These are phyloP conservation scores for Trypanosoma avium DNA, from an alignment of 208 protist species.

Conservation along the genomic window DNA sequence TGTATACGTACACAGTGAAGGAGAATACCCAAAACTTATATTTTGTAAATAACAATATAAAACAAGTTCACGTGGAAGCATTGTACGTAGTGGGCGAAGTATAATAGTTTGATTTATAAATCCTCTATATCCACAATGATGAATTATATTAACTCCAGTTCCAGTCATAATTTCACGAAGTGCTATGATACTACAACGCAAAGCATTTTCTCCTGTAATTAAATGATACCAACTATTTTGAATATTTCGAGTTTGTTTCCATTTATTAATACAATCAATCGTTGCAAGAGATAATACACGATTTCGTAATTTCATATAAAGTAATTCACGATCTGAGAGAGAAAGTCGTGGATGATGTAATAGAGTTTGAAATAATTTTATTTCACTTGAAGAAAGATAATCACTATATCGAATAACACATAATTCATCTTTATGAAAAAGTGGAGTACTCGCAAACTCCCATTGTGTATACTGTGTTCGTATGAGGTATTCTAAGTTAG, in stretches of 20 bases:
- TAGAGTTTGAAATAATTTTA: conserved; percentile 30
- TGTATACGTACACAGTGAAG: conserved; percentile 48
- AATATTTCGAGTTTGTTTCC: background rate
- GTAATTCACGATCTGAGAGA: conserved; percentile 53
- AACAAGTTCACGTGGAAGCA: conserved; percentile 71
- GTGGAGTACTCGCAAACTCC: conserved; percentile 24
- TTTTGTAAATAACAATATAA: conserved; percentile 52
- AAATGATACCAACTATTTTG: conserved; percentile 34
- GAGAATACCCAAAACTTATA: conserved; percentile 52
- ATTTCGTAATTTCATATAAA: conserved; percentile 48
- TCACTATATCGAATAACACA: conserved; percentile 62
- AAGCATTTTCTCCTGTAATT: conserved; percentile 60
- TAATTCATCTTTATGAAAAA: conserved; percentile 46
- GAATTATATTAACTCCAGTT: conserved; percentile 39
- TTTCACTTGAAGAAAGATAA: conserved; percentile 33
- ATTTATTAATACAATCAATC: conserved; percentile 24
- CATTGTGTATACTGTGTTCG: conserved; percentile 37
- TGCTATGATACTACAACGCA: conserved; percentile 39
- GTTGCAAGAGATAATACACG: conserved; percentile 43
- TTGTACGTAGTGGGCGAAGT: conserved; percentile 54
- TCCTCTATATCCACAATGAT: conserved; percentile 44
- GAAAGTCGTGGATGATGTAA: conserved; percentile 50
- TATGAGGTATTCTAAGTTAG: conserved; percentile 31
- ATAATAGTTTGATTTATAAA: conserved; percentile 40
- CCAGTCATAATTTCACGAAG: conserved; percentile 65